Base-by-base conservation (phyloP, 2,329 filamentous ascomycete genomes). In the Chaetomiaceae sp. region DNA sequence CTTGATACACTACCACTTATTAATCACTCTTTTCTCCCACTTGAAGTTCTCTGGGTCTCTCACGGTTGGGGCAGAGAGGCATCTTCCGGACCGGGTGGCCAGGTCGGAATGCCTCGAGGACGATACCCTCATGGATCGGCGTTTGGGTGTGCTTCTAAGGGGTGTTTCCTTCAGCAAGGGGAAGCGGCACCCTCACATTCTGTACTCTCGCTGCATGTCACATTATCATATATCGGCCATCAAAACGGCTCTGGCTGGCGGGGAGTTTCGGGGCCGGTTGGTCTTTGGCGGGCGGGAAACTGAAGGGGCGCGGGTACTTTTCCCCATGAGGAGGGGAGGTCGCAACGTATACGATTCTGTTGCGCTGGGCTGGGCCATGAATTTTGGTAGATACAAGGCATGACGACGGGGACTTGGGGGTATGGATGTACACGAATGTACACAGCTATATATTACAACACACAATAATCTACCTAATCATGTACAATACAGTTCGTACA, bases 81-180 rank as follows among this genome's bases (percentile, higher is more conserved):
- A 51, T 52, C 51, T 47, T 51, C 47, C 44, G 44, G 45, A n/a
- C n/a, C 34, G 22, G 55, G 36, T 12, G 42, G 25, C 17, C 37
- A 40, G 49, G 43, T 19, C 29, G 34, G 48, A 33, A 46, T 55
- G 51, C 55, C 51, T 54, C 47, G 55, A 54, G 49, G 45, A 9
- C 17, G 56, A 62, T 62, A 62, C 58, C 56, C 58, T 53, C 53
- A 56, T 55, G 57, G 53, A 56, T 54, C 34, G 58, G 60, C 58
- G 58, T 59, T 59, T 47, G 27, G 57, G 50, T 23, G 37, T 45
- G 17, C 17, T 44, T 38, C 44, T 51, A 23, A n/a, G 27, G 47
- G 46, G 43, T 20, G n/a, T 37, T 39, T 44, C 40, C 14, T 53
- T 37, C 44, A 20, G 34, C 27, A 25, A 34, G 17, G n/a, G 19